Evolutionary conservation across 2,329 filamentous ascomycete species (phyloP).

Genomic region (Zasmidium angulare): DNA sequence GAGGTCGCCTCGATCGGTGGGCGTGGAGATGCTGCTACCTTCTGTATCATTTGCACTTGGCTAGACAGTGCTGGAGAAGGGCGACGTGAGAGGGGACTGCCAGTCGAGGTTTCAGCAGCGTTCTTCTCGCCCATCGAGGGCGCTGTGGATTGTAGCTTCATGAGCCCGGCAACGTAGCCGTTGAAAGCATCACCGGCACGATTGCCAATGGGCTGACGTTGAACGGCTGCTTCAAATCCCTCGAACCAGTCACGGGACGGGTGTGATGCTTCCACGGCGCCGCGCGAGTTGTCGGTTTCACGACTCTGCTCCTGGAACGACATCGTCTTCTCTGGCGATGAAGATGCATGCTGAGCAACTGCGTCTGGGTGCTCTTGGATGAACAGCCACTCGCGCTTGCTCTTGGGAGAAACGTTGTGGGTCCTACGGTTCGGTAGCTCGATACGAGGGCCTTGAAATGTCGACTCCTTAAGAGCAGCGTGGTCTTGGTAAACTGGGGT

Average conservation of each 20-base stretch:
- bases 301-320: too few species aligned
- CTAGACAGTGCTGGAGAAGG: constrained; percentile 25
- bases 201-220: constrained; percentile 29
- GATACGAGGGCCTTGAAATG: background rate
- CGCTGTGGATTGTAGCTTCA: constrained; percentile 23
- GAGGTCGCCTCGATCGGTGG: constrained; percentile 25
- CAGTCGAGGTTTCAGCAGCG: constrained; percentile 16
- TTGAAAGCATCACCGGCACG: constrained; percentile 31
- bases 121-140: background rate
- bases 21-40: background rate
- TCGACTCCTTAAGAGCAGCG: constrained; percentile 7
- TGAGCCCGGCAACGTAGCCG: constrained; percentile 36
- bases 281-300: constrained; percentile 27
- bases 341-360: constrained; percentile 8
- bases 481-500: constrained; percentile 25
- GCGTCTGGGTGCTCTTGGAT: constrained; percentile 28
- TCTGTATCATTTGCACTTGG: constrained; percentile 11
- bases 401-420: constrained; percentile 33
- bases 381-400: constrained; percentile 29
- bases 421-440: constrained; percentile 23
- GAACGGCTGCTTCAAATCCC: constrained; percentile 34
- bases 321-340: constrained; percentile 19
- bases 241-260: constrained; percentile 29
- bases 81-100: constrained; percentile 28
- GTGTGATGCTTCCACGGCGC: too few species aligned